Evolutionary conservation across 2,329 filamentous ascomycete genomes (phyloP).

Genomic region (Plectosphaerella plurivora): DNA sequence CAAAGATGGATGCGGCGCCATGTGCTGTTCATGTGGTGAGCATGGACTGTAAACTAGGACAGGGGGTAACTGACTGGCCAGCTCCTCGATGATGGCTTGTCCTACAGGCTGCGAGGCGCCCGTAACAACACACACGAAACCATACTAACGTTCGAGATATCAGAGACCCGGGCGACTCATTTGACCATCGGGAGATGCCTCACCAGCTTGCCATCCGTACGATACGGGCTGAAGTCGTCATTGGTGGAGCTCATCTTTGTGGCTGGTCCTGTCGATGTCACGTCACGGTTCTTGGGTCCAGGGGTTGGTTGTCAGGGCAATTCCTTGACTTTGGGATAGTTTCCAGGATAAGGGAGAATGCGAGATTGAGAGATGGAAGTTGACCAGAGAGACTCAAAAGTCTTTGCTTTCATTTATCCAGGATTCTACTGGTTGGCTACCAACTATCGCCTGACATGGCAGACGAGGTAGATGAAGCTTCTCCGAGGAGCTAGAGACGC

Average conservation of each 20-base stretch:
- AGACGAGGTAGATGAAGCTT: conserved; percentile 6
- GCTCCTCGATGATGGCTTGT: conserved; percentile 53
- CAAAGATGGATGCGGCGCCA: conserved; percentile 60
- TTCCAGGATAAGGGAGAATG: no score
- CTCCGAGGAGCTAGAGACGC: conserved; percentile 9
- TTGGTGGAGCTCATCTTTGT: conserved; percentile 22
- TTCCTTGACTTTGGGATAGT: no score
- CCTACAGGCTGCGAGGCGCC: conserved; percentile 58
- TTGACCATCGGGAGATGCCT: conserved; percentile 10
- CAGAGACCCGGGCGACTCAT: background rate
- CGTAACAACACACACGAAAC: conserved; percentile 61
- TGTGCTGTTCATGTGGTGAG: conserved; percentile 39
- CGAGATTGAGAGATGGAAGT: background rate
- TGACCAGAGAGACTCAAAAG: background rate
- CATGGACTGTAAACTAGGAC: conserved; percentile 46
- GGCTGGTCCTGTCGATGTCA: background rate
- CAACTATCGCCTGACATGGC: background rate
- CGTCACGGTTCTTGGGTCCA: background rate
- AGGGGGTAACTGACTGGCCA: conserved; percentile 50
- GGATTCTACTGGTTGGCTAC: background rate
- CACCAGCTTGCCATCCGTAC: conserved; percentile 52
- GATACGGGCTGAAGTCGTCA: conserved; percentile 51
- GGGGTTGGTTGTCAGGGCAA: no score
- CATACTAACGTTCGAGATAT: conserved; percentile 39
- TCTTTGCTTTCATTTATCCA: background rate